Conservation (phyloP, 352 stramenopile species). For the Peronospora belbahrii region DNA sequence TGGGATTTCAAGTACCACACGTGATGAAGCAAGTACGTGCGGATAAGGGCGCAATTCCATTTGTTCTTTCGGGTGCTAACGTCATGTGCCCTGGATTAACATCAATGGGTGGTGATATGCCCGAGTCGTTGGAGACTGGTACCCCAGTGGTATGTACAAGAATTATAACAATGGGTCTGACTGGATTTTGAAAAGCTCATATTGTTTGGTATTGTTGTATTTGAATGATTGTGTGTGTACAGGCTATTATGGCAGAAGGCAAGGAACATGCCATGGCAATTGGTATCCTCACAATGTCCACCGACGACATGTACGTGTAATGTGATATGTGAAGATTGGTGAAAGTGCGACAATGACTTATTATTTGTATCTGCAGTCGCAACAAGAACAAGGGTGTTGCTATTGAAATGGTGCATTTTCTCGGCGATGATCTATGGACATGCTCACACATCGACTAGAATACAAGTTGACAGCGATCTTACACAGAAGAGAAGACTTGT, state of each 20-base stretch:
- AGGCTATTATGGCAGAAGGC: slow-evolving; percentile 95
- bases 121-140: slow-evolving; percentile 73
- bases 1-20: slow-evolving; percentile 52
- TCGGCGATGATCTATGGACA: slow-evolving; percentile 95
- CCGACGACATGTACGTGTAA: slow-evolving; percentile 87
- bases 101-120: slow-evolving; percentile 91
- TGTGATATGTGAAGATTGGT: not conserved
- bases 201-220: too few species aligned
- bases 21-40: slow-evolving; percentile 92
- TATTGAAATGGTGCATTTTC: slow-evolving; percentile 95
- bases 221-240: not conserved
- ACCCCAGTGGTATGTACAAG: slow-evolving; percentile 70
- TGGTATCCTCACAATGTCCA: slow-evolving; percentile 94
- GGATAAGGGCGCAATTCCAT: slow-evolving; percentile 97
- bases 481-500: slow-evolving; percentile 1
- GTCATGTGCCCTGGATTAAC: slow-evolving; percentile 98
- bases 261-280: slow-evolving; percentile 96
- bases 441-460: slow-evolving; percentile 70
- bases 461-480: not conserved
- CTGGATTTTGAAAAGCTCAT: slow-evolving; percentile 2
- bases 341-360: not conserved
- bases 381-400: slow-evolving; percentile 94
- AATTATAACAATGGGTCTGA: not conserved
- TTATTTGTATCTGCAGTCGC: slow-evolving; percentile 42
- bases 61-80: slow-evolving; percentile 95